phyloP scores from a whole-genome alignment of 2,329 filamentous ascomycete species.

The Corynespora cassiicola region DNA sequence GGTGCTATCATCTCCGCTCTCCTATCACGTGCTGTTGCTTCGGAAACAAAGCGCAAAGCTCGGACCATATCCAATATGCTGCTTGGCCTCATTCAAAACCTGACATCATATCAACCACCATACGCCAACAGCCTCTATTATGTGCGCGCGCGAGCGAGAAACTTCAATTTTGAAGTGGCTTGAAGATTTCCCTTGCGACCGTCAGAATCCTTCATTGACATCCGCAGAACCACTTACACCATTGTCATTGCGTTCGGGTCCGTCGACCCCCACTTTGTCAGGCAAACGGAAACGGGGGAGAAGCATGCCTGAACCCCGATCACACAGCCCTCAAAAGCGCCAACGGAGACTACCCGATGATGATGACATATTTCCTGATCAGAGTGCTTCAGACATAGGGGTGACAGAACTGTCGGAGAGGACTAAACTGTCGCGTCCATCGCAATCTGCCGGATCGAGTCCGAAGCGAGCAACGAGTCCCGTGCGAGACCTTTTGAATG shows the following conservation, averaged over 20 bases:
- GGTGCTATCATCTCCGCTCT: too few species aligned
- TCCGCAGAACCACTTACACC: slow-evolving; percentile 1
- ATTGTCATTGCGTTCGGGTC: slow-evolving; percentile 2
- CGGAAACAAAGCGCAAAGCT: too few species aligned
- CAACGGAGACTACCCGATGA: slow-evolving; percentile 1
- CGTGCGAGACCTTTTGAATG: slow-evolving; percentile 3
- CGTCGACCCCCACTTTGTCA: background rate
- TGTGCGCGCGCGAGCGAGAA: slow-evolving; percentile 1
- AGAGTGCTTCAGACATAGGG: slow-evolving; percentile 4
- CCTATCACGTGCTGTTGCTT: too few species aligned
- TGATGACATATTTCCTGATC: slow-evolving; percentile 3
- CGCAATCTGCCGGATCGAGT: slow-evolving; percentile 2
- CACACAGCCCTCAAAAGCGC: slow-evolving; percentile 4
- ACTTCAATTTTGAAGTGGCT: slow-evolving; percentile 1
- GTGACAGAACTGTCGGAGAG: slow-evolving; percentile 4
- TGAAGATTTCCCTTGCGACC: background rate
- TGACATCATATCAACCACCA: too few species aligned
- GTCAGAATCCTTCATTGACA: background rate
- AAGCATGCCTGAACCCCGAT: slow-evolving; percentile 3
- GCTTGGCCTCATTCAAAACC: too few species aligned
- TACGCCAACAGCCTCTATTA: slow-evolving; percentile 4
- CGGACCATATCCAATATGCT: too few species aligned
- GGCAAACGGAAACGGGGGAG: slow-evolving; percentile 2
- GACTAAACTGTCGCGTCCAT: slow-evolving; percentile 2
- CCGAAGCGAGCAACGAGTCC: slow-evolving; percentile 3